phyloP scores from a whole-genome alignment of 2,329 filamentous ascomycete species.

The Colletotrichum noveboracense region DNA sequence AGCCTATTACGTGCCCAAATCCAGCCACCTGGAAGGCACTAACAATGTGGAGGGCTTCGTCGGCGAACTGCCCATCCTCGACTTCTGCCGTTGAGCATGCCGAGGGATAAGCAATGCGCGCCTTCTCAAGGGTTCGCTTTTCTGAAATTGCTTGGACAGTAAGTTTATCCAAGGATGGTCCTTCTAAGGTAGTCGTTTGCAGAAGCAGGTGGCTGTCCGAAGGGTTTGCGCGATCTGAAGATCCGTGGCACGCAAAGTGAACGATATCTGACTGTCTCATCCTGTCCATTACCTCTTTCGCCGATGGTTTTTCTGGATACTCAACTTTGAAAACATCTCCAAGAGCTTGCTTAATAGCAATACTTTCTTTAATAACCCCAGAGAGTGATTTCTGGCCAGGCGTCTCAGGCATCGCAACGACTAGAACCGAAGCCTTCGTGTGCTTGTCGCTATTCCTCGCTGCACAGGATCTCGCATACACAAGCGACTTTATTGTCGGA shows the following conservation, averaged over 20 bases:
- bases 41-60: background rate
- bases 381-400: background rate
- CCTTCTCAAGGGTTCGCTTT: background rate
- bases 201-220: background rate
- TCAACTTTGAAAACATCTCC: background rate
- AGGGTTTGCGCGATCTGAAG: background rate
- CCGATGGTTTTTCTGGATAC: background rate
- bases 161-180: background rate
- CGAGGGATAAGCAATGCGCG: background rate
- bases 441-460: background rate
- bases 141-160: background rate
- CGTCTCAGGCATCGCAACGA: background rate
- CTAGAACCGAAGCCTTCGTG: background rate
- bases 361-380: background rate
- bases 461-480: background rate
- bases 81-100: background rate
- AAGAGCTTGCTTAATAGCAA: background rate
- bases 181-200: background rate
- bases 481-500: background rate
- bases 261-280: background rate
- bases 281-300: background rate
- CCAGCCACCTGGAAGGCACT: background rate
- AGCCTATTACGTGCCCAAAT: background rate
- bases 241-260: background rate
- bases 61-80: background rate